Conservation (phyloP, 176 grass and related monocot species). For the Cocos nucifera region DNA sequence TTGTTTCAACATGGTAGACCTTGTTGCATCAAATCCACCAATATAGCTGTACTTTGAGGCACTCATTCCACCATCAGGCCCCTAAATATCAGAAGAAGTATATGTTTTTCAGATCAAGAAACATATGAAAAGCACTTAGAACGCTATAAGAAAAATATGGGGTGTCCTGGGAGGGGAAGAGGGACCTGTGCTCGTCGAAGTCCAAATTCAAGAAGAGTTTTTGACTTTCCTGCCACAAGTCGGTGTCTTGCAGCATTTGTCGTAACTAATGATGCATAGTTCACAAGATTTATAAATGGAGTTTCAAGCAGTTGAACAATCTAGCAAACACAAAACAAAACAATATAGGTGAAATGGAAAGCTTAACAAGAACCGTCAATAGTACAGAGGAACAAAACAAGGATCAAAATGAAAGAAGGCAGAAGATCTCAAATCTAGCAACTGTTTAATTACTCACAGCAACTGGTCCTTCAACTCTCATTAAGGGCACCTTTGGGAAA, state of each 20-base stretch:
- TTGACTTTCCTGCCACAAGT: conserved; percentile 78
- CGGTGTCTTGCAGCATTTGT: conserved; percentile 93
- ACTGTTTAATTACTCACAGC: conserved; percentile 12
- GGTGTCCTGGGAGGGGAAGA: background rate
- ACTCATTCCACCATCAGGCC: conserved; percentile 94
- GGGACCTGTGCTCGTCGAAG: conserved; percentile 80
- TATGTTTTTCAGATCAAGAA: no score
- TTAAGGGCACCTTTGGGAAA: conserved; percentile 46
- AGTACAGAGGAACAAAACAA: background rate
- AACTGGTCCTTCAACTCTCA: conserved; percentile 47
- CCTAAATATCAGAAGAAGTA: conserved; percentile 28
- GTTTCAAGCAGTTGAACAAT: conserved; percentile 91
- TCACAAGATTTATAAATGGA: conserved; percentile 84
- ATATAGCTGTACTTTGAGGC: conserved; percentile 93
- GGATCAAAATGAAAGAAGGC: background rate
- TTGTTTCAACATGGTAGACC: conserved; percentile 25
- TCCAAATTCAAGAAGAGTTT: conserved; percentile 86
- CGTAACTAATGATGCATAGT: conserved; percentile 92
- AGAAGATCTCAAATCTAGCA: background rate
- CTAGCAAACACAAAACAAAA: conserved; percentile 21
- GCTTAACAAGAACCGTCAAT: background rate
- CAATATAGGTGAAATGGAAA: background rate
- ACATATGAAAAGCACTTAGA: no score
- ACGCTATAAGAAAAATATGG: no score
- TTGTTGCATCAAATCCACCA: conserved; percentile 99